phyloP scores from a whole-genome alignment of 2,329 filamentous ascomycete genomes.

The Atkinsonella hypoxylon region DNA sequence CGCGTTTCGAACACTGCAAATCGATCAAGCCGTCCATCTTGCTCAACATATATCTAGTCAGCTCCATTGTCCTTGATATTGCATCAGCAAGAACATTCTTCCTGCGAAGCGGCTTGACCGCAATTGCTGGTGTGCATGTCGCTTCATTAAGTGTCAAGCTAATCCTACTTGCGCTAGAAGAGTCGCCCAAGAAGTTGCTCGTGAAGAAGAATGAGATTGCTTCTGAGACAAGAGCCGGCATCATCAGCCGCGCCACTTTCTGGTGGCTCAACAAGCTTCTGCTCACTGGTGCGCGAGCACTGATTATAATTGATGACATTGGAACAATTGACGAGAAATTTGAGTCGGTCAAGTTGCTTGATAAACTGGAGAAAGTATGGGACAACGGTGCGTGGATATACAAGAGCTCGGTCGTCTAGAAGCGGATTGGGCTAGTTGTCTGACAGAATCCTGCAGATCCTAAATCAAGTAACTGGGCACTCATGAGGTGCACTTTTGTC shows the following conservation, averaged over 20 bases:
- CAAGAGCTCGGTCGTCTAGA: too few relatives aligned
- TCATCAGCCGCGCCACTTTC: conserved; percentile 23
- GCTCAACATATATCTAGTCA: conserved; percentile 19
- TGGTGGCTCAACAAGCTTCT: conserved; percentile 25
- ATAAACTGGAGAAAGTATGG: conserved; percentile 14
- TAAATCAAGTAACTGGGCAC: conserved; percentile 11
- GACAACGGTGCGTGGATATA: too few relatives aligned
- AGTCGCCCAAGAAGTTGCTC: conserved; percentile 14
- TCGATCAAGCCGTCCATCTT: conserved; percentile 21
- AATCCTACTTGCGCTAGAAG: background rate
- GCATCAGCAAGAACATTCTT: conserved; percentile 22
- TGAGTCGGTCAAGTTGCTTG: conserved; percentile 11
- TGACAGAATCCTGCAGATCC: conserved; percentile 5
- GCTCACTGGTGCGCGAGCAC: conserved; percentile 11
- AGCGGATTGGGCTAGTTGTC: background rate
- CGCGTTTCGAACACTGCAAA: conserved; percentile 22
- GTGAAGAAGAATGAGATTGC: too few relatives aligned
- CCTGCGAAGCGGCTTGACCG: conserved; percentile 15
- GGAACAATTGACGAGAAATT: conserved; percentile 18
- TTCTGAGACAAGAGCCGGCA: conserved; percentile 18
- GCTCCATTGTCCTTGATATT: conserved; percentile 21
- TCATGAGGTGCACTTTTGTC: conserved; percentile 16
- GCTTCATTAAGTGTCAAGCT: conserved; percentile 8
- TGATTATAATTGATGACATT: conserved; percentile 16
- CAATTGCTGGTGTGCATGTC: conserved; percentile 17